These are phyloP conservation scores for Moesziomyces sp. DNA, from an alignment of 1,284 basidiomycete species.

Conservation along the genomic window DNA sequence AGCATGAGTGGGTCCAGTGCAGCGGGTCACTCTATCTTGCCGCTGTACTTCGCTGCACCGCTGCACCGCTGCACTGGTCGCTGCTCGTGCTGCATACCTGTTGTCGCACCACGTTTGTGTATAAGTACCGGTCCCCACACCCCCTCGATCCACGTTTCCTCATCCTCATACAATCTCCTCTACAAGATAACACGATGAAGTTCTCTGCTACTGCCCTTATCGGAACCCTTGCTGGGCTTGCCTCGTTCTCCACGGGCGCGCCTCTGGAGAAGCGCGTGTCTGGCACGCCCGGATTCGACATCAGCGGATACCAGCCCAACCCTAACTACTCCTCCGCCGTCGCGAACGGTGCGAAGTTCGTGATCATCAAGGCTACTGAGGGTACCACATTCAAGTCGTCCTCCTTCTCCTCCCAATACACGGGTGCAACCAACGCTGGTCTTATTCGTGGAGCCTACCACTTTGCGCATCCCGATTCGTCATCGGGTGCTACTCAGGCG, in stretches of 20 bases:
- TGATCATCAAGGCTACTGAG: slow-evolving; percentile 79
- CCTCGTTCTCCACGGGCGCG: slow-evolving; percentile 6
- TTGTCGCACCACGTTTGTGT: not conserved
- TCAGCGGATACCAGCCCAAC: slow-evolving; percentile 73
- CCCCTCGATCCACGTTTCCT: not conserved
- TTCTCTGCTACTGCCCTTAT: slow-evolving; percentile 14
- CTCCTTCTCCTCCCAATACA: slow-evolving; percentile 72
- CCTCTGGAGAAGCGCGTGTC: slow-evolving; percentile 47
- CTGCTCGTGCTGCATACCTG: too few relatives aligned
- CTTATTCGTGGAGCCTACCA: slow-evolving; percentile 75
- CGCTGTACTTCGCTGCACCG: too few relatives aligned
- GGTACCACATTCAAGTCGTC: slow-evolving; percentile 71
- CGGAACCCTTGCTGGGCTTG: slow-evolving; percentile 13
- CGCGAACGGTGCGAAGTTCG: slow-evolving; percentile 74
- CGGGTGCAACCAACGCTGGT: slow-evolving; percentile 73
- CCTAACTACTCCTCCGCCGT: slow-evolving; percentile 74
- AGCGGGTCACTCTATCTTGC: too few relatives aligned
- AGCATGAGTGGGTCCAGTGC: too few relatives aligned
- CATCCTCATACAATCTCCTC: not conserved
- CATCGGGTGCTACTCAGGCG: slow-evolving; percentile 74
- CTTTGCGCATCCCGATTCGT: slow-evolving; percentile 71
- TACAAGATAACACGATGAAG: slow-evolving; percentile 12
- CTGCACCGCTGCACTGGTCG: too few relatives aligned
- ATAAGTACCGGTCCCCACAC: slow-evolving; percentile 1
- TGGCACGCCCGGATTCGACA: slow-evolving; percentile 67